Percentiles rank a stretch among this genome's conserved stretches.
Evolutionary conservation across 352 stramenopile genomes (phyloP).

Genomic region (Globisporangium perplexum): DNA sequence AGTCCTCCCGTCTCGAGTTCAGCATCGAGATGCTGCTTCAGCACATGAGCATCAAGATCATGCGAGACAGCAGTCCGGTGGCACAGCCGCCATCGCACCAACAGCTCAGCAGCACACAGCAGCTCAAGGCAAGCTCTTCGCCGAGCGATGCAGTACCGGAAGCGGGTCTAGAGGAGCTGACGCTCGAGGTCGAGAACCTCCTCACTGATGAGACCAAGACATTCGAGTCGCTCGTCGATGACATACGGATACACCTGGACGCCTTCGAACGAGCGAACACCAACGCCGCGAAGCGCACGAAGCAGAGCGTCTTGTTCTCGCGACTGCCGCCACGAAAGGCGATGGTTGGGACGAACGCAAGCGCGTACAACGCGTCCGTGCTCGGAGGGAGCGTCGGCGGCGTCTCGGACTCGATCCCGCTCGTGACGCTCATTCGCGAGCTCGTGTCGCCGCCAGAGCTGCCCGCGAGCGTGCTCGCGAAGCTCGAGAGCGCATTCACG

Average conservation of each 20-base stretch:
- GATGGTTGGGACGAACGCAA: background rate
- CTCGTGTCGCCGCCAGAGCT: conserved; percentile 40
- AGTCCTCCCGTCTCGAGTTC: conserved; percentile 58
- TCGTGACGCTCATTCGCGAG: conserved; percentile 56
- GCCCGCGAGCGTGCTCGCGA: conserved; percentile 27
- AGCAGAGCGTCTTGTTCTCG: conserved; percentile 31
- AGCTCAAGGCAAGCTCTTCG: background rate
- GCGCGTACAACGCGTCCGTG: background rate
- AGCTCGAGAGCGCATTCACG: conserved; percentile 49
- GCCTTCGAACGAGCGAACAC: conserved; percentile 12
- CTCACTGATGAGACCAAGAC: conserved; percentile 11
- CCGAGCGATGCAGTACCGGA: background rate
- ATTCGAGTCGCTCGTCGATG: conserved; percentile 18
- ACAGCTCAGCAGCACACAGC: background rate
- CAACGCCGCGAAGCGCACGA: conserved; percentile 10
- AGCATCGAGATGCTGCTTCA: conserved; percentile 52
- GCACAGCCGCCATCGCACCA: background rate
- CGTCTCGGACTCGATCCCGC: conserved; percentile 19
- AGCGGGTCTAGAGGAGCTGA: conserved; percentile 4
- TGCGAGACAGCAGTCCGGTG: conserved; percentile 9
- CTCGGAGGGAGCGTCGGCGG: conserved; percentile 4
- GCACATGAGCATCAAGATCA: conserved; percentile 44
- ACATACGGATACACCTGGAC: conserved; percentile 24
- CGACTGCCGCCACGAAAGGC: conserved; percentile 26
- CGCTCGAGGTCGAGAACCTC: conserved; percentile 7